These are phyloP conservation scores for Penicillium crustosum DNA, from an alignment of 2,329 filamentous ascomycete species.

Conservation along the genomic window DNA sequence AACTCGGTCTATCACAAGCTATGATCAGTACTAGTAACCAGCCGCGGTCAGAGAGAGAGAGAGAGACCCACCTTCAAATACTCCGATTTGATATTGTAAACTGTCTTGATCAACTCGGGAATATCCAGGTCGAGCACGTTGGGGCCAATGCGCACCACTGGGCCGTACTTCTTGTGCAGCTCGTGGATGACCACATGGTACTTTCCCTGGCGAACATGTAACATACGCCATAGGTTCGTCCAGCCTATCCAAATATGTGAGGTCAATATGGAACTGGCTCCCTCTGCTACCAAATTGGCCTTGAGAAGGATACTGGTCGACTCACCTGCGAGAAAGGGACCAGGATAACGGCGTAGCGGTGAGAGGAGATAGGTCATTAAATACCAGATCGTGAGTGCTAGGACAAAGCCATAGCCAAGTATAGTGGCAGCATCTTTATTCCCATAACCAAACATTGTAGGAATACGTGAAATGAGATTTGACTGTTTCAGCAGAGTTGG, in stretches of 20 bases:
- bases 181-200: slow-evolving; percentile 33
- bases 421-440: not conserved
- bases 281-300: not conserved
- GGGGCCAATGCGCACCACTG: slow-evolving; percentile 45
- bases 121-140: slow-evolving; percentile 41
- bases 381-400: slow-evolving; percentile 17
- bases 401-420: not conserved
- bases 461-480: not conserved
- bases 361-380: slow-evolving; percentile 19
- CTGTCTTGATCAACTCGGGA: slow-evolving; percentile 39
- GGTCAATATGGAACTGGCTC: not conserved
- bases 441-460: not conserved
- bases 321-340: slow-evolving; percentile 25
- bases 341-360: slow-evolving; percentile 20
- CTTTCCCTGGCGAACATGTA: slow-evolving; percentile 24
- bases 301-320: not conserved
- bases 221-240: slow-evolving; percentile 42
- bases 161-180: slow-evolving; percentile 43
- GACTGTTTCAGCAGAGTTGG: not conserved
- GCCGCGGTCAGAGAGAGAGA: not conserved
- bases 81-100: slow-evolving; percentile 39
- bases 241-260: slow-evolving; percentile 22
- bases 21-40: not conserved
- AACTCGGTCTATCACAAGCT: slow-evolving; percentile 36
- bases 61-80: slow-evolving; percentile 15